Conservation (phyloP, 1,284 basidiomycete genomes). For the Malassezia restricta region DNA sequence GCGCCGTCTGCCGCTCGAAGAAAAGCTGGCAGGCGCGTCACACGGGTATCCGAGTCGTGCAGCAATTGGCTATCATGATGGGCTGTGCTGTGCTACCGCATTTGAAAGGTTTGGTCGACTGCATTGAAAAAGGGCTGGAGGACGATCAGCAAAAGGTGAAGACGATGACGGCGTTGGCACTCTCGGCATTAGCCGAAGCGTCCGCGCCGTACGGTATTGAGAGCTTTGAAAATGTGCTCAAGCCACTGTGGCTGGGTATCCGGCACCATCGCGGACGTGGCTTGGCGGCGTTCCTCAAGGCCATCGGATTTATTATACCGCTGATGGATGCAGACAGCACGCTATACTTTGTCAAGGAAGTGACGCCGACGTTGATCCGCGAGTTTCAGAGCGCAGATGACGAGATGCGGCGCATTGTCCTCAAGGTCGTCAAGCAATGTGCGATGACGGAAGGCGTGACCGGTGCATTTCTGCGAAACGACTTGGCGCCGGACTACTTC, state of each 20-base stretch:
- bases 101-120: conserved; percentile 87
- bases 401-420: conserved; percentile 99
- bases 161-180: conserved; percentile 91
- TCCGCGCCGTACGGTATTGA: conserved; percentile 98
- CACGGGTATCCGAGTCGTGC: conserved; percentile 96
- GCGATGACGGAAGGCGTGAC: conserved; percentile 70
- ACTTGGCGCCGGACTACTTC: conserved; percentile 99
- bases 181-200: conserved; percentile 94
- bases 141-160: conserved; percentile 99
- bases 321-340: conserved; percentile 86
- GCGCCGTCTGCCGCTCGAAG: conserved; percentile 92
- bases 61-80: conserved; percentile 99
- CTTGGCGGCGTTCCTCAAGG: conserved; percentile 93
- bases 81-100: conserved; percentile 97
- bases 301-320: conserved; percentile 97
- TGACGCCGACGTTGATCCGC: conserved; percentile 59
- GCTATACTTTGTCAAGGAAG: conserved; percentile 45
- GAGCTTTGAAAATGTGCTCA: conserved; percentile 94
- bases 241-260: conserved; percentile 95
- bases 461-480: conserved; percentile 56
- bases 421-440: conserved; percentile 98
- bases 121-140: conserved; percentile 84
- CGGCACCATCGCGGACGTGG: conserved; percentile 95
- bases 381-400: conserved; percentile 99
- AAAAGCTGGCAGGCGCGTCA: conserved; percentile 99